A percentile compares a stretch with the other conserved stretches of the same genome.
Evolutionary conservation across 257 asterid species (phyloP).

Genomic region (Henckelia pumila): DNA sequence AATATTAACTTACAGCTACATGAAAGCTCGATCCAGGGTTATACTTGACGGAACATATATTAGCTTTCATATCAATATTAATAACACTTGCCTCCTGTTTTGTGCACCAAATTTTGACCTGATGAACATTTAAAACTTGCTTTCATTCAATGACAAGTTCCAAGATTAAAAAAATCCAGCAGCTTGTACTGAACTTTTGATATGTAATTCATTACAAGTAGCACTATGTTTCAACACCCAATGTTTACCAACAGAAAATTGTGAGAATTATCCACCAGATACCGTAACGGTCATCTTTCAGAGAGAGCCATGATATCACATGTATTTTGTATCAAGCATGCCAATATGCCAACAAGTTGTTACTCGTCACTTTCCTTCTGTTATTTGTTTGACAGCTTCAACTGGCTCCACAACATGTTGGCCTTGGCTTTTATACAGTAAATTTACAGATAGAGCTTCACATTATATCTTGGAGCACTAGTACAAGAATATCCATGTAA

Average conservation of each 20-base stretch:
- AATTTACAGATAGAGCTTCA: not conserved
- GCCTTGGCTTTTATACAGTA: not conserved
- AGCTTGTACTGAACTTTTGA: not conserved
- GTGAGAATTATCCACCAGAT: not conserved
- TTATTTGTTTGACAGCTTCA: not conserved
- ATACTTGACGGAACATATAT: slow-evolving; percentile 86
- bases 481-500: not conserved
- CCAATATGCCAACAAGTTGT: not conserved
- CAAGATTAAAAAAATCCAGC: slow-evolving; percentile 3
- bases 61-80: slow-evolving; percentile 86
- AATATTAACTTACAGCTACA: slow-evolving; percentile 53
- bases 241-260: not conserved
- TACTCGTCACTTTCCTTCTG: not conserved
- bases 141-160: not conserved
- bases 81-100: slow-evolving; percentile 82
- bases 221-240: not conserved
- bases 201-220: not conserved
- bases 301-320: too few species aligned
- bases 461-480: not conserved
- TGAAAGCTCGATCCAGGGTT: slow-evolving; percentile 83
- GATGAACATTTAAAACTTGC: slow-evolving; percentile 29
- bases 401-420: not conserved
- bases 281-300: too few species aligned
- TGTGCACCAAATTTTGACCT: slow-evolving; percentile 91
- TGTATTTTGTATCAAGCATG: not conserved